Evolutionary conservation across 2,329 filamentous ascomycete genomes (phyloP), one percentile per base, ranked within the genome.

Genomic region (Phialophora tarda): DNA sequence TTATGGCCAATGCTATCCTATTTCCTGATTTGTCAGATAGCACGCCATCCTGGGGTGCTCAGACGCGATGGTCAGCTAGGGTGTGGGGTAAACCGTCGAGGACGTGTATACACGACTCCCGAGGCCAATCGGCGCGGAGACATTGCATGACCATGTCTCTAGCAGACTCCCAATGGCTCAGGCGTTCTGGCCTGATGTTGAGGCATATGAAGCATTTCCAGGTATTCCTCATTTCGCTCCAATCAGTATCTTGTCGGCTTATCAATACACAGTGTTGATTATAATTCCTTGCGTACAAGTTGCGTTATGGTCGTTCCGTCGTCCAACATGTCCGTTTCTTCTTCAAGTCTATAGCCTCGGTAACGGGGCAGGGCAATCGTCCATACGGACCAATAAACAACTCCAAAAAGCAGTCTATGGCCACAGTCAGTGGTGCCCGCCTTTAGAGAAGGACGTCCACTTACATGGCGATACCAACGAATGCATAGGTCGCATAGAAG

Each of bases 301-400:
- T 82, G 86, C 0, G 86, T 91, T 59, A 92, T 83, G 1, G 82
- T 84, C 0, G 88, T 92, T 0, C 90, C 90, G 75, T 92, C 90
- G 24, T 82, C 80, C 23, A 92, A 76, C 0, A 87, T 78, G 44
- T 85, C 84, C 2, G 79, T 80, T 63, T 85, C 82, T 71, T 91
- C 89, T 71, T 90, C 87, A 1, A 92, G 76, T 14, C 75, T 82
- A 73, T 90, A 91, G 0, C 84, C 83, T 59, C 84, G 81, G 77
- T 83, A 84, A 50, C 77, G 79, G 1, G 90, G 90, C 26, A 91
- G 74, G 0, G 86, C 69, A 2, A 86, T 80, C 0, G 88, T 88
- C 85, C 87, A 90, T 1, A 90, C 67, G 69, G 86, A 88, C 90
- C 90, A 92, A 74, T 92, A 92, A 0, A 86, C 1, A 0, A 89